phyloP scores from a whole-genome alignment of 176 grass and related monocot genomes.

The Pontederia crassipes region DNA sequence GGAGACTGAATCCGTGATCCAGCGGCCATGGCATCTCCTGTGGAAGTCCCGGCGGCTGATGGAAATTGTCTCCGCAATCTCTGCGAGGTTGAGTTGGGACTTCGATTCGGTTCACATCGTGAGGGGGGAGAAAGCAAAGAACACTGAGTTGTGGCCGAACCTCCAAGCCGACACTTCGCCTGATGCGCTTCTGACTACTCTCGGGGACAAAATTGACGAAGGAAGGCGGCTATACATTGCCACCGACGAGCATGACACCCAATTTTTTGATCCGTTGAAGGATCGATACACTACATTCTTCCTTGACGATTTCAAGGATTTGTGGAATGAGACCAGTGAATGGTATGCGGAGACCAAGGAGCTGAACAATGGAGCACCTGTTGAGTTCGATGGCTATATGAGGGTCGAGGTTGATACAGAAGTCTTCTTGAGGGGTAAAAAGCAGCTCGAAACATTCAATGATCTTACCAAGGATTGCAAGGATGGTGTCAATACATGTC shows the following conservation, averaged over 20 bases:
- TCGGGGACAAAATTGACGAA: conserved; percentile 14
- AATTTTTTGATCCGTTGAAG: conserved; percentile 18
- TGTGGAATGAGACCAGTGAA: conserved; percentile 17
- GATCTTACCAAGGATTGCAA: conserved; percentile 18
- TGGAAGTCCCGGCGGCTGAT: conserved; percentile 18
- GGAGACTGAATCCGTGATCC: conserved; percentile 16
- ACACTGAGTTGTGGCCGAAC: conserved; percentile 17
- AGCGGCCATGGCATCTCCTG: conserved; percentile 18
- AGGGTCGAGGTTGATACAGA: conserved; percentile 17
- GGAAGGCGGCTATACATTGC: conserved; percentile 7
- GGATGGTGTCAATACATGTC: conserved; percentile 16
- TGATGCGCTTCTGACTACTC: conserved; percentile 4
- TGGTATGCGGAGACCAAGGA: conserved; percentile 16
- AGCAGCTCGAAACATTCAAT: conserved; percentile 21
- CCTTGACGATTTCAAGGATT: conserved; percentile 14
- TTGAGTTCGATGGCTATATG: conserved; percentile 19
- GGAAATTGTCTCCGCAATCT: conserved; percentile 17
- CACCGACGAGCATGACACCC: conserved; percentile 5
- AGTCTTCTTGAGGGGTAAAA: conserved; percentile 18
- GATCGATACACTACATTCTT: conserved; percentile 11
- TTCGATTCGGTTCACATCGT: conserved; percentile 18
- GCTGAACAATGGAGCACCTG: conserved; percentile 1
- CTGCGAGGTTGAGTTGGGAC: conserved; percentile 7
- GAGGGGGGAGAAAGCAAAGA: conserved; percentile 12
- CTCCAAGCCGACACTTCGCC: conserved; percentile 10